A percentile compares a stretch with the other conserved stretches of the same genome.
Conservation (phyloP, 2,329 filamentous ascomycete species). For the Pleoardoris graminearum region DNA sequence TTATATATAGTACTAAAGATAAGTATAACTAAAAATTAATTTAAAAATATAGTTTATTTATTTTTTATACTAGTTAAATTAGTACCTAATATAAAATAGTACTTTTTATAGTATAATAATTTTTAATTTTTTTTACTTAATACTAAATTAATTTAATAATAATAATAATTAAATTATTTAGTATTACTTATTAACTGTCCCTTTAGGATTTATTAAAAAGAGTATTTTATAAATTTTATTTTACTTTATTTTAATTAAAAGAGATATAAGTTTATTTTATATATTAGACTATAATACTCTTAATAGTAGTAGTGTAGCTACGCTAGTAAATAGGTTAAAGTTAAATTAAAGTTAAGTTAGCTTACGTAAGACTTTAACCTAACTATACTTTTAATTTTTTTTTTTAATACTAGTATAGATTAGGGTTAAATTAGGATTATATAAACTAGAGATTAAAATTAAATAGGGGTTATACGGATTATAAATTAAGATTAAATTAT, state of each 20-base stretch:
- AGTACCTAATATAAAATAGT: not conserved
- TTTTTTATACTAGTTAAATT: not conserved
- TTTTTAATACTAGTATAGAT: no score
- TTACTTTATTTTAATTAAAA: not conserved
- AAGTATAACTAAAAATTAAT: not conserved
- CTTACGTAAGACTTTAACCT: no score
- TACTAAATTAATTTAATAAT: not conserved
- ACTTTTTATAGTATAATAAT: not conserved
- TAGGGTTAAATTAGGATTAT: no score
- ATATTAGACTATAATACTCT: not conserved
- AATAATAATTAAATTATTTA: not conserved
- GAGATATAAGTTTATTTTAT: not conserved
- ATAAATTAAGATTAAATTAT: no score
- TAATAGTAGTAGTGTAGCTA: not conserved
- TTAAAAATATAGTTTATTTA: not conserved
- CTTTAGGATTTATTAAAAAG: not conserved
- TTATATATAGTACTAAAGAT: not conserved
- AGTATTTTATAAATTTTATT: not conserved
- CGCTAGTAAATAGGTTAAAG: no score
- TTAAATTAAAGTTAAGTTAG: no score
- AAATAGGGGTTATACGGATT: no score
- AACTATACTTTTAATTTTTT: no score
- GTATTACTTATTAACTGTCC: not conserved
- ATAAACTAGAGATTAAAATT: no score
- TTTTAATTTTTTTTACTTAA: not conserved